Evolutionary conservation across 768 basidiomycete genomes (phyloP).

Genomic region (Mycena maculata): DNA sequence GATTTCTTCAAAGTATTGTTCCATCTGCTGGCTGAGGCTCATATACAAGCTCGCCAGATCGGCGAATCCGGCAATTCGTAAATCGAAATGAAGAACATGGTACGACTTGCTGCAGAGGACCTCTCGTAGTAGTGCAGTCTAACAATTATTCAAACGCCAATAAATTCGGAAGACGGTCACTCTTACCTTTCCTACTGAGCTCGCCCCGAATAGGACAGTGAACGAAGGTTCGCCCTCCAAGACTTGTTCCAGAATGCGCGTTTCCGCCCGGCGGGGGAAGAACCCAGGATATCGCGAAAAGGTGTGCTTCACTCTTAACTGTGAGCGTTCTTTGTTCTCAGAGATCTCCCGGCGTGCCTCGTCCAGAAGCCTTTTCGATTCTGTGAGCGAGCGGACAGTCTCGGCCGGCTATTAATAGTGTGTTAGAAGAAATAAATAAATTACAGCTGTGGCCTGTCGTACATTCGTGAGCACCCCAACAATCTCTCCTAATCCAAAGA

Average conservation of each 20-base stretch:
- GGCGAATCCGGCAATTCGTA: constrained; percentile 86
- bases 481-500: constrained; percentile 86
- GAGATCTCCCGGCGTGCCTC: constrained; percentile 81
- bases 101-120: constrained; percentile 75
- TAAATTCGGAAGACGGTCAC: not conserved
- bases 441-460: constrained; percentile 42
- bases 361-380: constrained; percentile 79
- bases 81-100: constrained; percentile 86
- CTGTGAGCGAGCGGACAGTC: constrained; percentile 82
- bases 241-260: constrained; percentile 70
- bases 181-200: constrained; percentile 81
- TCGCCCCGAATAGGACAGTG: constrained; percentile 83
- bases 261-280: constrained; percentile 75
- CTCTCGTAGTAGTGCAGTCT: constrained; percentile 85
- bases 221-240: constrained; percentile 82
- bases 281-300: constrained; percentile 83
- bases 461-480: constrained; percentile 81
- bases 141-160: constrained; percentile 15
- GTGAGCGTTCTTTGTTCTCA: constrained; percentile 73
- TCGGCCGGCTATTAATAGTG: constrained; percentile 69
- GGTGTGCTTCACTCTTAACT: constrained; percentile 79
- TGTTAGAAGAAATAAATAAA: not conserved
- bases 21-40: constrained; percentile 84
- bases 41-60: constrained; percentile 82
- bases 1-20: constrained; percentile 79